Base-by-base conservation (phyloP, 768 basidiomycete genomes). In the Rhizopogon vulgaris region DNA sequence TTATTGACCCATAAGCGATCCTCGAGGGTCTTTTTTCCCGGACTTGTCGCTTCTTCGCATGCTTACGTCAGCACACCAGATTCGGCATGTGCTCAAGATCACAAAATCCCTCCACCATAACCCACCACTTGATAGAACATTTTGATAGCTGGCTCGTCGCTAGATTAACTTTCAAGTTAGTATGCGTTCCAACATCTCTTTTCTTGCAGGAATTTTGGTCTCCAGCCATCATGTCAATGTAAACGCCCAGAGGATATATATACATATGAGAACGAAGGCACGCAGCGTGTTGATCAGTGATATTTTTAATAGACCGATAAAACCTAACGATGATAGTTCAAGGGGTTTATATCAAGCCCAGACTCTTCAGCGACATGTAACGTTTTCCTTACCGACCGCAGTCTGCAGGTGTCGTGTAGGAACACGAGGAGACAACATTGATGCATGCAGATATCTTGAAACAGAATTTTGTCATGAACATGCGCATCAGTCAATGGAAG, bases 401-500 rank as follows among this genome's bases (percentile, higher is more conserved):
- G 45, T 32, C 14, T 30, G 18, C 30, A 46, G 18, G 30, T 46
- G 18, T 34, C 45, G 18, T 46, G 45, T 22, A 46, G 30, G 36
- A 34, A 46, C 45, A 46, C 32, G 45, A 46, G 43, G 43, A 32
- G 45, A 32, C 18, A 34, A 46, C 18, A 46, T 46, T 46, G 45
- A 46, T 46, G 18, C 45, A 46, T 32, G 45, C 32, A 46, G 8
- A 34, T 18, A 32, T 46, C 36, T 46, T 10, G 4, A 46, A 18
- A 15, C 45, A 14, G 4, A 10, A 46, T 46, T 46, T 46, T 46
- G 45, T 46, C 45, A 46, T 45, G 42, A 63, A 66, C 66, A 67
- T 68, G 66, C 66, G 68, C 68, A 67, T 67, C 66, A 67, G 22
- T 22, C 42, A 67, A 67, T 67, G 66, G 66, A 67, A 69, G 66